Evolutionary conservation across 805 yeast genomes (phyloP).

Genomic region (Vanderwaltozyma tropicalis): DNA sequence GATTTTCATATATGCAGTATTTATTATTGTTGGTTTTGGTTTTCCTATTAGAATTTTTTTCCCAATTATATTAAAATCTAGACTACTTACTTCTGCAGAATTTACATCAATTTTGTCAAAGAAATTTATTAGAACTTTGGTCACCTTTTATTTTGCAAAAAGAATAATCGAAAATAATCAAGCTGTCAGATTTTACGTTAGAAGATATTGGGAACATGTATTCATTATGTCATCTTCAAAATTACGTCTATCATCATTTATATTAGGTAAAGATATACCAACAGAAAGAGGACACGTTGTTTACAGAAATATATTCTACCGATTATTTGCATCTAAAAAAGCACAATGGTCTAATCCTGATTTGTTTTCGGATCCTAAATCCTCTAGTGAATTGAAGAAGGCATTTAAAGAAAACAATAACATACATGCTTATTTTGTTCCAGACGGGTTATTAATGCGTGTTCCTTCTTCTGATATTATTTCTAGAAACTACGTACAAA

Average conservation of each 20-base stretch:
- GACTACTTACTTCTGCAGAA: constrained; percentile 9
- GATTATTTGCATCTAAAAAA: constrained; percentile 30
- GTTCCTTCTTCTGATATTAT: constrained; percentile 81
- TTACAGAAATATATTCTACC: constrained; percentile 41
- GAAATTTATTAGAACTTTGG: constrained; percentile 28
- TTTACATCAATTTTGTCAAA: constrained; percentile 5
- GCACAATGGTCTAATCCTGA: constrained; percentile 40
- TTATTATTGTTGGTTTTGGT: constrained; percentile 71
- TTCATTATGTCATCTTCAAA: constrained; percentile 45
- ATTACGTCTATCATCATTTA: constrained; percentile 73
- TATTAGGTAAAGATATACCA: constrained; percentile 50
- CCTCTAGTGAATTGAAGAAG: constrained; percentile 34
- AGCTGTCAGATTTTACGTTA: constrained; percentile 29
- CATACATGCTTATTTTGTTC: constrained; percentile 51
- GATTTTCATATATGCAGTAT: constrained; percentile 60
- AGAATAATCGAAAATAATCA: constrained; percentile 19
- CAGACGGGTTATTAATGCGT: constrained; percentile 72
- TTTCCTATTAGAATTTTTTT: constrained; percentile 42
- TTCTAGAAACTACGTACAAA: constrained; percentile 50
- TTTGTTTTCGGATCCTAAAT: constrained; percentile 43
- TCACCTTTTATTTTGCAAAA: constrained; percentile 27
- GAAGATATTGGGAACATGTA: constrained; percentile 50
- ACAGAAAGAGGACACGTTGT: constrained; percentile 61
- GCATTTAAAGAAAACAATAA: constrained; percentile 35
- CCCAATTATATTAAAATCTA: constrained; percentile 27